Base-by-base conservation (phyloP, 495 filamentous ascomycete genomes). In the Delitschia confertaspora region DNA sequence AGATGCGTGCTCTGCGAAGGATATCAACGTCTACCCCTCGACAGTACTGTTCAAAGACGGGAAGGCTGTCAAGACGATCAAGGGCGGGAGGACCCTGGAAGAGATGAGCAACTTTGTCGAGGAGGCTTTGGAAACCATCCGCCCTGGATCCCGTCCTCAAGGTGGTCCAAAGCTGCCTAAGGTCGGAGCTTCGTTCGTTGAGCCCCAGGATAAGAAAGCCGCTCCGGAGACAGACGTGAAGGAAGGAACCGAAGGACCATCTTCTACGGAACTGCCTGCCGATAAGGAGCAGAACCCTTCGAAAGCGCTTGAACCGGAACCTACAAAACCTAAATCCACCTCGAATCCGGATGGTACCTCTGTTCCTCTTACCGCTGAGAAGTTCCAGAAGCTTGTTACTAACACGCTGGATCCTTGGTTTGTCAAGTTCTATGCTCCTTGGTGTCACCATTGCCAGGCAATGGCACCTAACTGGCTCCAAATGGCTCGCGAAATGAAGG, bases 401-500 rank as follows among this genome's bases (percentile, higher is more conserved):
- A 82, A 79, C 57, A 85, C 88, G 0, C 78, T 82, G 32, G 88
- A 96, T 33, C 82, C 88, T 11, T 98, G 91, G 91, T 95, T 98
- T 56, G 79, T 98, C 65, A 96, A 98, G 60, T 96, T 98, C 61
- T 96, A 95, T 62, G 88, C 85, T 19, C 91, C 91, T 1, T 96
- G 91, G 91, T 98, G 91, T 60, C 75, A 76, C 44, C 91, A 98
- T 62, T 98, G 91, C 62, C 82, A 95, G 60, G 84, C 83, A 13
- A 75, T 98, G 70, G 84, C 82, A 16, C 85, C 93, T 7, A 85
- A 78, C 55, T 98, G 91, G 91, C 68, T 75, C 42, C 80, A 88
- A 57, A 80, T 98, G 65, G 84, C 80, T 7, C 85, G 85, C 56
- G 84, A 91, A 59, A 85, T 94, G 80, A 76, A 88, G 62, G 79